These are phyloP conservation scores for Gentiana dahurica DNA, from an alignment of 257 asterid species.

Conservation along the genomic window DNA sequence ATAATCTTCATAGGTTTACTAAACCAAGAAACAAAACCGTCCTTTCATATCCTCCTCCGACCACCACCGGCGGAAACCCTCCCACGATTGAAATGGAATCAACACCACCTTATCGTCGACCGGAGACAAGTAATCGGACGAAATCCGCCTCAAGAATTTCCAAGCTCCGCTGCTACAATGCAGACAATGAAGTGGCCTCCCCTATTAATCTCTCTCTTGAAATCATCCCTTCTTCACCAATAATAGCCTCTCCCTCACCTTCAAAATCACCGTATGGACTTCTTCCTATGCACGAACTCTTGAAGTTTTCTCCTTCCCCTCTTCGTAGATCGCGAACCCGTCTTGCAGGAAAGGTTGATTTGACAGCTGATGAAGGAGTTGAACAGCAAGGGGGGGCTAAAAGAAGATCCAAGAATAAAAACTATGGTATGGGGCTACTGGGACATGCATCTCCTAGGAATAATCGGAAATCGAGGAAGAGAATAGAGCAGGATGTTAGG, in stretches of 20 bases:
- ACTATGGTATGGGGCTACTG: slow-evolving; percentile 14
- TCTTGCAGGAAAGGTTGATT: slow-evolving; percentile 31
- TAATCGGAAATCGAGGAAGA: slow-evolving; percentile 44
- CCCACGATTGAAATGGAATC: slow-evolving; percentile 44
- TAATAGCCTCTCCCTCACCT: slow-evolving; percentile 49
- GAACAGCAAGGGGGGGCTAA: slow-evolving; percentile 33
- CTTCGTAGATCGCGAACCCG: slow-evolving; percentile 41
- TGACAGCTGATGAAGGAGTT: slow-evolving; percentile 39
- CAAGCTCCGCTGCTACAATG: slow-evolving; percentile 47
- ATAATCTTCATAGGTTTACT: not conserved
- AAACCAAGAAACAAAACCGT: slow-evolving; percentile 1
- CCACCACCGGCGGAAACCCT: not conserved
- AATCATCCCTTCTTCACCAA: slow-evolving; percentile 60
- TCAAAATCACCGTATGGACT: slow-evolving; percentile 42
- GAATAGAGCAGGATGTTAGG: slow-evolving; percentile 54
- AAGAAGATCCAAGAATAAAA: slow-evolving; percentile 39
- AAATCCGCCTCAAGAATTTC: slow-evolving; percentile 68
- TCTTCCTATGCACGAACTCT: slow-evolving; percentile 51
- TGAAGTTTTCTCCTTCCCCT: slow-evolving; percentile 66
- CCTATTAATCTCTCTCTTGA: slow-evolving; percentile 66
- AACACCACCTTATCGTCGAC: slow-evolving; percentile 39
- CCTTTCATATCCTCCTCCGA: slow-evolving; percentile 3
- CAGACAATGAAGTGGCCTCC: slow-evolving; percentile 29
- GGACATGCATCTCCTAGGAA: slow-evolving; percentile 48
- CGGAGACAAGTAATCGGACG: slow-evolving; percentile 39